Conservation (phyloP, 2,329 filamentous ascomycete genomes). For the Neurospora sp. region DNA sequence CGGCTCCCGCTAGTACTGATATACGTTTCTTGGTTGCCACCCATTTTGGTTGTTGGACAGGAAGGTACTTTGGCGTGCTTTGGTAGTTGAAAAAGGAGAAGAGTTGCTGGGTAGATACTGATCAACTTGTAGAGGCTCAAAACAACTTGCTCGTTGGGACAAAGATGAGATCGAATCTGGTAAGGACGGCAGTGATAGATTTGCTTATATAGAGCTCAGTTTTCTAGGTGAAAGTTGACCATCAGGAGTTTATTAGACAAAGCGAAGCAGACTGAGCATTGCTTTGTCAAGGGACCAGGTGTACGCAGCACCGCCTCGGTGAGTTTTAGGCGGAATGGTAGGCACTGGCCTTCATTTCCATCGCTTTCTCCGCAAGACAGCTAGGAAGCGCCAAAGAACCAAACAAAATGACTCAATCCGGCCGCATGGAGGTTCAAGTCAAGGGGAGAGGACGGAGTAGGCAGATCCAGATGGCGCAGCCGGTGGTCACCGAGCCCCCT, state of each 20-base stretch:
- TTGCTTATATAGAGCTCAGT: neutral
- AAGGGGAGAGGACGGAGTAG: neutral
- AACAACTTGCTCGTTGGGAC: neutral
- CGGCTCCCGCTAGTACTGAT: neutral
- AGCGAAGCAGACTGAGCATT: neutral
- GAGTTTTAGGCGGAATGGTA: neutral
- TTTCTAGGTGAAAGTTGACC: neutral
- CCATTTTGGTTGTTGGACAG: neutral
- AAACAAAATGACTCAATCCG: neutral
- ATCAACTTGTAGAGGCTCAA: neutral
- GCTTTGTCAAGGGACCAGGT: neutral
- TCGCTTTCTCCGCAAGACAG: neutral
- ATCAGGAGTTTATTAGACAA: neutral
- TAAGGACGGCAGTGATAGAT: neutral
- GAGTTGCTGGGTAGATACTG: neutral
- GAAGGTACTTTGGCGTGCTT: neutral
- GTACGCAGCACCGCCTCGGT: neutral
- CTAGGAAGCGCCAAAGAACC: neutral
- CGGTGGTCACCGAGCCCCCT: neutral
- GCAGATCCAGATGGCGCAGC: neutral
- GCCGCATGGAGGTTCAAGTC: neutral
- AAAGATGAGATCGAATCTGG: neutral
- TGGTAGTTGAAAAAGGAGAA: neutral
- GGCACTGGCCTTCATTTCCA: neutral
- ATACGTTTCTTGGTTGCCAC: neutral